Evolutionary conservation across 202 grass and related monocot species (phyloP).

Genomic region (Musa balbisiana): DNA sequence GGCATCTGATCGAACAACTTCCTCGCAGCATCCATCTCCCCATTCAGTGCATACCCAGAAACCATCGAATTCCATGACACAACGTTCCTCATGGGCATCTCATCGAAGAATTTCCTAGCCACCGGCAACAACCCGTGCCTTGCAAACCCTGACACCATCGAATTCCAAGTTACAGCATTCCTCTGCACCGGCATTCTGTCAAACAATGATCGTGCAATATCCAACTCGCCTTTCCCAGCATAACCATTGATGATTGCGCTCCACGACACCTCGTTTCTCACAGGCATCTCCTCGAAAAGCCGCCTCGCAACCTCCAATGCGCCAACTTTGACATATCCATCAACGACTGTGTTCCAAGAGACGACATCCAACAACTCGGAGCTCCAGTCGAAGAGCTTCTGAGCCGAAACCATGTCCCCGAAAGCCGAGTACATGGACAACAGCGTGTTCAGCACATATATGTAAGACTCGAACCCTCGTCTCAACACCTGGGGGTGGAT

Average conservation of each 20-base stretch:
- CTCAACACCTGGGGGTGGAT: constrained; percentile 42
- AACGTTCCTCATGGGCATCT: constrained; percentile 47
- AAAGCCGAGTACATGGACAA: constrained; percentile 50
- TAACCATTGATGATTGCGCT: constrained; percentile 32
- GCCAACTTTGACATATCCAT: constrained; percentile 40
- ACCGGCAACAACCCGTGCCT: constrained; percentile 41
- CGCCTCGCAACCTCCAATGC: constrained; percentile 28
- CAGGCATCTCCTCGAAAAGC: constrained; percentile 51
- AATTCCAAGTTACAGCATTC: constrained; percentile 25
- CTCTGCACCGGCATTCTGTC: constrained; percentile 21
- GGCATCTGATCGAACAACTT: constrained; percentile 69
- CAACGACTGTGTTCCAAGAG: constrained; percentile 56
- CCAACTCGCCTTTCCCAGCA: constrained; percentile 18
- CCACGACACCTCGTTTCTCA: constrained; percentile 54
- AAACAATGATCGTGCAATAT: constrained; percentile 13
- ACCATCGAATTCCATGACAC: constrained; percentile 68
- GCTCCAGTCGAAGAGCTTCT: constrained; percentile 36
- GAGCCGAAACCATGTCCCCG: constrained; percentile 32
- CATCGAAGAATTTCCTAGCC: constrained; percentile 51
- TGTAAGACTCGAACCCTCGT: constrained; percentile 39
- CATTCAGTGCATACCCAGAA: constrained; percentile 37
- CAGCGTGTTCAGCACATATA: constrained; percentile 50
- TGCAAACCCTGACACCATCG: constrained; percentile 46
- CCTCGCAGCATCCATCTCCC: constrained; percentile 40
- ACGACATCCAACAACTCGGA: constrained; percentile 39